Percentiles rank a stretch among this genome's conserved stretches.
Conservation (phyloP, 208 protist species). For the Herpetomonas tarakana region DNA sequence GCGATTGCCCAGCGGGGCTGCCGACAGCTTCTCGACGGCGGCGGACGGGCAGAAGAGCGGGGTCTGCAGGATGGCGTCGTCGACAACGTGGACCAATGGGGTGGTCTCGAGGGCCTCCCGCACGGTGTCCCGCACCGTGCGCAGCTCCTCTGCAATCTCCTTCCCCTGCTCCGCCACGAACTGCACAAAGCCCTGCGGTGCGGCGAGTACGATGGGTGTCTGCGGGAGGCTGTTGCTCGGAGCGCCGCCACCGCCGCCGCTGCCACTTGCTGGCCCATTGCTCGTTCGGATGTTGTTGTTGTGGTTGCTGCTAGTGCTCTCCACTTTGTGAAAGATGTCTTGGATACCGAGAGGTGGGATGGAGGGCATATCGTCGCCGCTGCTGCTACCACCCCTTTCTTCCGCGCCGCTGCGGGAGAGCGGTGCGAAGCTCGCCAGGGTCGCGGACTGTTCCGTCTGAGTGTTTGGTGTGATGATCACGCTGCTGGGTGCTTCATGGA, state of each 20-base stretch:
- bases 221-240: neutral
- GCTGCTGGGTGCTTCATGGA: too few species aligned
- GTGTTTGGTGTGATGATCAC: too few species aligned
- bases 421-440: too few species aligned
- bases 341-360: neutral
- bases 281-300: too few species aligned
- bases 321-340: neutral
- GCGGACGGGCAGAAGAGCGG: conserved; percentile 17
- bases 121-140: conserved; percentile 7
- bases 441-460: too few species aligned
- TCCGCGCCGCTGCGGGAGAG: too few species aligned
- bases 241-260: neutral
- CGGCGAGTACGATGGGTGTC: neutral
- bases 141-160: conserved; percentile 21
- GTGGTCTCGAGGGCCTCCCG: conserved; percentile 5
- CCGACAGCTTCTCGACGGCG: neutral
- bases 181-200: conserved; percentile 15
- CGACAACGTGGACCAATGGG: conserved; percentile 13
- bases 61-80: conserved; percentile 12
- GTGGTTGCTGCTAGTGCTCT: too few species aligned
- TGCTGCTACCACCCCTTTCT: too few species aligned
- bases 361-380: too few species aligned
- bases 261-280: too few species aligned
- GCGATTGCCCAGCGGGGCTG: conserved; percentile 4
- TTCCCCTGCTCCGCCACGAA: conserved; percentile 23